These are phyloP conservation scores for Fusarium austroafricanum DNA, from an alignment of 2,329 filamentous ascomycete genomes.

Conservation along the genomic window DNA sequence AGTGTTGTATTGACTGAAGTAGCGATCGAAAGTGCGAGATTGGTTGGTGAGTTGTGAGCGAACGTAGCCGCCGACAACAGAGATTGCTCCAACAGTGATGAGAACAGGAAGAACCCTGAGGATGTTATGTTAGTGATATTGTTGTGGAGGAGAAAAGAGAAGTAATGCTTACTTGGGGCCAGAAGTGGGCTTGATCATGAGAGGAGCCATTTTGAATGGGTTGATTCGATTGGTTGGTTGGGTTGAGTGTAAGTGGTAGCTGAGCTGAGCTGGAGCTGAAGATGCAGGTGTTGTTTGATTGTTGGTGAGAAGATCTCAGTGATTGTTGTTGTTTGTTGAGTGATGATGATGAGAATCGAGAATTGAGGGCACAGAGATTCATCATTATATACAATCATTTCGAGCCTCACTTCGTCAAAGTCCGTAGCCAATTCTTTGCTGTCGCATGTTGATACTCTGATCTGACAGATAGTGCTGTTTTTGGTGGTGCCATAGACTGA, in stretches of 20 bases:
- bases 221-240: slow-evolving; percentile 14
- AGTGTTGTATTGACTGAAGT: slow-evolving; percentile 44
- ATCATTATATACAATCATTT: slow-evolving; percentile 30
- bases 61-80: slow-evolving; percentile 33
- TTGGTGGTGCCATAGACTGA: slow-evolving; percentile 40
- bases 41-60: slow-evolving; percentile 33
- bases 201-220: slow-evolving; percentile 35
- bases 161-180: slow-evolving; percentile 33
- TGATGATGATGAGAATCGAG: slow-evolving; percentile 20
- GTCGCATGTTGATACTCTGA: slow-evolving; percentile 43
- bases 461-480: slow-evolving; percentile 28
- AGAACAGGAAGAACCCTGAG: slow-evolving; percentile 39
- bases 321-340: slow-evolving; percentile 22
- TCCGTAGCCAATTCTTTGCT: slow-evolving; percentile 5
- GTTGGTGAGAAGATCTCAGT: slow-evolving; percentile 23
- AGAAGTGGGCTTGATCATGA: slow-evolving; percentile 36
- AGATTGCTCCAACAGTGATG: slow-evolving; percentile 40
- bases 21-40: slow-evolving; percentile 42
- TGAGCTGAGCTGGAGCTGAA: slow-evolving; percentile 1
- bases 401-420: slow-evolving; percentile 1
- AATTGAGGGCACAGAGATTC: background rate
- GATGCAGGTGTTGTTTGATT: slow-evolving; percentile 4
- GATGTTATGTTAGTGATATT: slow-evolving; percentile 26
- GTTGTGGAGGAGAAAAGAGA: background rate
- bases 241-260: slow-evolving; percentile 23